Evolutionary conservation across 768 basidiomycete genomes (phyloP), one percentile per base, ranked within the genome.

Genomic region (Lactifluus hygrophoroides): DNA sequence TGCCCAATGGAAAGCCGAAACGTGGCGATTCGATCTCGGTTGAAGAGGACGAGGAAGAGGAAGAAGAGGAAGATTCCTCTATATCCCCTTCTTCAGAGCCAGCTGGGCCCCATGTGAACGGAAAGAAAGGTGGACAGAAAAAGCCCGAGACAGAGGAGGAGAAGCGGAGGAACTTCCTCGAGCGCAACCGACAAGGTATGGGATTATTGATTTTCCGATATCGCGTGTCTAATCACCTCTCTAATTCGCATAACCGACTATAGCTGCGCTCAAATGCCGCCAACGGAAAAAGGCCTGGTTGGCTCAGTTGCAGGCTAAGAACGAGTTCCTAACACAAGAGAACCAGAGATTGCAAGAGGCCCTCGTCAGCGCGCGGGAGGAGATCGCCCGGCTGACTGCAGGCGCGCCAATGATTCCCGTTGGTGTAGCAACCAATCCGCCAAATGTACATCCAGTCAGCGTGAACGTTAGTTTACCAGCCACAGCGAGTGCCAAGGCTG

Each of bases 211-310:
- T 56, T 35, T 38, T 57, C 23, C 30, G 40, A 35, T 52, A 53
- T 48, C 56, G 17, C 40, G 60, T 44, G 8, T 47, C 35, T 19
- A 35, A 53, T 16, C 21, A 6, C 56, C 50, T 68, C 59, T 62
- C 32, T 32, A 38, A 43, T 37, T 28, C 43, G 40, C 40, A 14
- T 47, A 47, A 40, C 21, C 27, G 1, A n/a, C 25, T 25, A 28
- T 66, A 97, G 95, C 96, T 61, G 96, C 96, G 6, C 83, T 98
- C 65, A 98, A 98, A 75, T 99, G 96, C 73, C 92, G 96, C 35
- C 96, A 99, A 69, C 88, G 96, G 58, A 99, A 99, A 74, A 99
- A 99, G 72, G 93, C 93, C 5, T 99, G 96, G 96, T 81, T 98
- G 14, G 80, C 85, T 28, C 86, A 90, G 62, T 78, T 99, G 17